Evolutionary conservation across 116 monocot genomes (phyloP), one percentile per base, ranked within the genome.

Genomic region (Phalaenopsis hybrid): DNA sequence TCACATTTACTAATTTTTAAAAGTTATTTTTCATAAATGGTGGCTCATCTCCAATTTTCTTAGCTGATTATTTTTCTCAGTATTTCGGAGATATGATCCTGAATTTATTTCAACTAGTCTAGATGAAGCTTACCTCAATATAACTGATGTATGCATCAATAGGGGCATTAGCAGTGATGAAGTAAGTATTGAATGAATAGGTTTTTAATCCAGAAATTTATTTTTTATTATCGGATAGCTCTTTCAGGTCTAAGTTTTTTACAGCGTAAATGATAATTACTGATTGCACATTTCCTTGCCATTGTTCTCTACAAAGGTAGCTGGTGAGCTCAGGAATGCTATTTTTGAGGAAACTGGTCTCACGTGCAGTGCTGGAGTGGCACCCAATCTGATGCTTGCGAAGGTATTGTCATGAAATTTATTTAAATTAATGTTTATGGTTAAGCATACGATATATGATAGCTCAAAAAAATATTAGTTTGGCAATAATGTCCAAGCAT

Each of bases 111-210:
- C 99, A 58, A 82, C 90, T 45, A 95, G 99, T 89, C 81, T 99
- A 79, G 99, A 99, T 90, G 99, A 99, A 86, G 99, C 95, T 78
- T 95, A 94, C 69, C 83, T 99, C 44, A 88, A 99, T 86, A 89
- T 99, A 80, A 99, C 95, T 70, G 85, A 86, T 28, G 57, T 83
- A 76, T 95, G 95, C 89, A 83, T 69, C 28, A 81, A 92, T 83
- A 89, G 89, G 88, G 61, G 86, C 49, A 58, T 93, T 83, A 86
- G 83, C 50, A 82, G 89, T 61, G 86, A 86, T 78, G 87, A 94
- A 87, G 99, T 99, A 91, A 87, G 88, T 84, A 77, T 77, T 52
- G 28, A 49, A 31, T 31, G 12, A 52, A 49, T 77, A n/a, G 12
- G 34, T 25, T 12, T 77, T 77, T 52, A 51, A 77, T 31, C 75